Evolutionary conservation across 345 rosid genomes (phyloP).

Genomic region (Diplotaxis tenuifolia): DNA sequence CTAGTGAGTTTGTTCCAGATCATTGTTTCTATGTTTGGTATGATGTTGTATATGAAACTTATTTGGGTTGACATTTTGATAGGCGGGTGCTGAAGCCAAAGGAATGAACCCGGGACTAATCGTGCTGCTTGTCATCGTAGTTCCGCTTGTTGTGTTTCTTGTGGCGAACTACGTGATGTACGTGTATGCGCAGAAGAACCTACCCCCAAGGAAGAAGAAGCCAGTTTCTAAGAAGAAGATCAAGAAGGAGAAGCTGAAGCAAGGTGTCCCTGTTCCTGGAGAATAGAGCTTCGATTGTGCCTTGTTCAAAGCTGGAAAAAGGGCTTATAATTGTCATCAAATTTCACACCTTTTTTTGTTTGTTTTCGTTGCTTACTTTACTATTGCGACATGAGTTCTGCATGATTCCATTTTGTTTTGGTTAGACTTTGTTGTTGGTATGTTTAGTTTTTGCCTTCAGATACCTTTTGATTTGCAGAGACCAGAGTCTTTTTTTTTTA

Average conservation of each 20-base stretch:
- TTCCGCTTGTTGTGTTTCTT: conserved; percentile 51
- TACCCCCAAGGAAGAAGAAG: conserved; percentile 71
- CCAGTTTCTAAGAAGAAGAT: conserved; percentile 79
- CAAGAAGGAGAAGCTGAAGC: conserved; percentile 68
- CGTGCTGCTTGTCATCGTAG: conserved; percentile 62
- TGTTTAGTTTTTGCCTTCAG: neutral
- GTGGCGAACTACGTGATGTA: conserved; percentile 55
- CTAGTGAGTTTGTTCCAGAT: neutral
- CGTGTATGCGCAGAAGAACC: conserved; percentile 62
- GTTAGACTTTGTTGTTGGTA: neutral
- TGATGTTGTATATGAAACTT: neutral
- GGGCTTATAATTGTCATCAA: neutral
- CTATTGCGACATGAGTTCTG: conserved; percentile 6
- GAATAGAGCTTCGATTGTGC: conserved; percentile 40
- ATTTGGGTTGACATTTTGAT: neutral
- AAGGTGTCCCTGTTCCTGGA: conserved; percentile 83
- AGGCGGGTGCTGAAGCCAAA: conserved; percentile 43
- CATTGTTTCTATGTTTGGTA: neutral
- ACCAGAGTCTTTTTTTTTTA: conserved; percentile 70
- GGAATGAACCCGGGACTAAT: conserved; percentile 71
- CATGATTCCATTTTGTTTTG: conserved; percentile 1
- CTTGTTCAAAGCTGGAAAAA: neutral
- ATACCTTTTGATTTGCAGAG: conserved; percentile 41
- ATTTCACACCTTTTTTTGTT: neutral
- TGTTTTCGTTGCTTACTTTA: conserved; percentile 12